phyloP scores from a whole-genome alignment of 2,329 filamentous ascomycete species.

The Penicillium brevicompactum region DNA sequence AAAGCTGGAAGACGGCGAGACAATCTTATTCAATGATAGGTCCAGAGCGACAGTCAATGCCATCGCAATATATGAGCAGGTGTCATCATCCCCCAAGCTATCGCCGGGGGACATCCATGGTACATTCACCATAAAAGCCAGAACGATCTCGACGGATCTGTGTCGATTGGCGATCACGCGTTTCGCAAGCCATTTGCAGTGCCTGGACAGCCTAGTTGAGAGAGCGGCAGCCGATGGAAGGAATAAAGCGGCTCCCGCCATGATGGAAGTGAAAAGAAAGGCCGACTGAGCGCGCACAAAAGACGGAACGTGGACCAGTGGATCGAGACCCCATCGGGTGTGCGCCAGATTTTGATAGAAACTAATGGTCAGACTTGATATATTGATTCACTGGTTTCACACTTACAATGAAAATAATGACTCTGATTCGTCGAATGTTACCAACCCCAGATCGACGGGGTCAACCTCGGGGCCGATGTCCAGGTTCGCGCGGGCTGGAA shows the following conservation, averaged over 20 bases:
- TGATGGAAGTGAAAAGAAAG: conserved; percentile 71
- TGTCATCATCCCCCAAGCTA: conserved; percentile 63
- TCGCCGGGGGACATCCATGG: conserved; percentile 67
- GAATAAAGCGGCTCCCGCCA: conserved; percentile 69
- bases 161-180: conserved; percentile 63
- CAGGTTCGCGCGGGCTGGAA: conserved; percentile 63
- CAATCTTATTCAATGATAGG: conserved; percentile 69
- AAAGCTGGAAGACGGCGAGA: conserved; percentile 58
- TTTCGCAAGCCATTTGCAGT: conserved; percentile 64
- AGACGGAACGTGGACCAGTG: conserved; percentile 63
- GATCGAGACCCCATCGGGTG: conserved; percentile 73
- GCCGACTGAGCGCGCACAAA: conserved; percentile 70
- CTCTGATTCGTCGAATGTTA: conserved; percentile 66
- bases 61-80: conserved; percentile 70
- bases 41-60: conserved; percentile 71
- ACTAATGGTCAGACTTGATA: conserved; percentile 41
- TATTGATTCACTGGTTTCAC: neutral
- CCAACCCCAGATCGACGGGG: conserved; percentile 69
- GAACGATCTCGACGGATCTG: conserved; percentile 71
- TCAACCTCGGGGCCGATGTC: conserved; percentile 68
- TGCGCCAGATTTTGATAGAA: conserved; percentile 72
- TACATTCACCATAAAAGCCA: conserved; percentile 75
- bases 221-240: conserved; percentile 64
- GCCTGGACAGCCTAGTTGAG: conserved; percentile 66
- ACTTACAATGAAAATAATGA: conserved; percentile 66